Evolutionary conservation across 805 yeast species (phyloP), one percentile per base, ranked within the genome.

Genomic region (Barnettozyma populi): DNA sequence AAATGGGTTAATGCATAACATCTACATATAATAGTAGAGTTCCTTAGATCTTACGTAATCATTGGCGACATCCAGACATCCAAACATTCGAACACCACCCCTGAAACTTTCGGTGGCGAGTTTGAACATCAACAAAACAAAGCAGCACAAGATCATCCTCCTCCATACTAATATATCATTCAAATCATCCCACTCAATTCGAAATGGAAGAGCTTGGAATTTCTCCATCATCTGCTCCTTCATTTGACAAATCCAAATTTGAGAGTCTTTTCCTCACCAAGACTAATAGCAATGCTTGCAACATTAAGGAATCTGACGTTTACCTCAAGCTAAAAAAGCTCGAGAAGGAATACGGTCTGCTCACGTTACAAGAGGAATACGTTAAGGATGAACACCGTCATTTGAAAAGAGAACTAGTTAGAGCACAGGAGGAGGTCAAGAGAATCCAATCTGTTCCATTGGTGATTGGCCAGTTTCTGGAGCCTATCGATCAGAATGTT

Each of bases 341-440:
- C 53, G 95, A 95, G 64, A 89, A 90, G 56, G 96, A 92, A 63
- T 76, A 87, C 60, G 97, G 92, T 57, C 72, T 94, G 44, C 71
- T 94, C 52, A 70, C 78, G 50, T 74, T 94, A 55, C 99, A 94
- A 68, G 99, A 94, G 66, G 97, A 90, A 51, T 95, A 92, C 67
- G 90, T 94, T 64, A 94, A 95, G 63, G 99, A 94, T 66, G 99
- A 94, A 67, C 97, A 90, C 64, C 94, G 97, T 63, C 96, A 92
- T 69, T 75, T 94, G 66, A 90, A 89, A 62, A 79, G 97, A 55
- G 99, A 94, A 72, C 76, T 94, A 48, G 82, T 90, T 42, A 82
- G 97, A 60, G 99, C 99, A 2, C 98, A 95, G 67, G 99, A 94
- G 67, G 99, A 94, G 70, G 99, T 94, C 40, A 92, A 94, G 68